Evolutionary conservation across 2,329 filamentous ascomycete species (phyloP).

Genomic region (Ophiostoma tasmaniense): DNA sequence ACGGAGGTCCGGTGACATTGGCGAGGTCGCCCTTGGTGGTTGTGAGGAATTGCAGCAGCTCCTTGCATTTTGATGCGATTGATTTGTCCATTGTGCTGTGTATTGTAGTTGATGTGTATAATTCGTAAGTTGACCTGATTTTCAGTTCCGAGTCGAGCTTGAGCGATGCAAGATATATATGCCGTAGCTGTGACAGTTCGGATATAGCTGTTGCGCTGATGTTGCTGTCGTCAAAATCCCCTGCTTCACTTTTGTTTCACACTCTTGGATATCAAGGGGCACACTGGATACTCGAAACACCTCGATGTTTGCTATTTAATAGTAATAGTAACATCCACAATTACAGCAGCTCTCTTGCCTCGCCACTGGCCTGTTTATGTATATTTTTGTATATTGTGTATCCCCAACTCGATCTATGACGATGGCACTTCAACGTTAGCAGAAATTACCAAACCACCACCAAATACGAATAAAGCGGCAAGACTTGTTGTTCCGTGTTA

Average conservation of each 20-base stretch:
- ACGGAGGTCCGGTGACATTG: slow-evolving; percentile 43
- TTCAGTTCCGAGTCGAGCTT: neutral
- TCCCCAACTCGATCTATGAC: neutral
- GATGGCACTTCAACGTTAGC: neutral
- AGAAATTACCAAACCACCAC: neutral
- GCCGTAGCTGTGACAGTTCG: neutral
- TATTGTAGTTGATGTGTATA: neutral
- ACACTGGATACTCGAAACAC: neutral
- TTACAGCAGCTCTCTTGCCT: neutral
- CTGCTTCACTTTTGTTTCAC: neutral
- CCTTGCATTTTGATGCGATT: slow-evolving; percentile 26
- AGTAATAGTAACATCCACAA: neutral
- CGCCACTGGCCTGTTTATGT: neutral
- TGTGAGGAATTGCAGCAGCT: slow-evolving; percentile 28
- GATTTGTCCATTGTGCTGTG: slow-evolving; percentile 23
- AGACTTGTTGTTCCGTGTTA: neutral
- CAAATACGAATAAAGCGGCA: neutral
- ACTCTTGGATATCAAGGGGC: neutral
- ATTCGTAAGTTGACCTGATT: neutral
- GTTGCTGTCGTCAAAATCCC: neutral
- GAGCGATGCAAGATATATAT: neutral
- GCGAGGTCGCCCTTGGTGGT: slow-evolving; percentile 42
- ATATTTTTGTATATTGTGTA: neutral
- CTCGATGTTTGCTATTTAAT: neutral
- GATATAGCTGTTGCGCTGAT: neutral